Evolutionary conservation across 768 basidiomycete species (phyloP), one percentile per base, ranked within the genome.

Genomic region (Leccinum variicolor): DNA sequence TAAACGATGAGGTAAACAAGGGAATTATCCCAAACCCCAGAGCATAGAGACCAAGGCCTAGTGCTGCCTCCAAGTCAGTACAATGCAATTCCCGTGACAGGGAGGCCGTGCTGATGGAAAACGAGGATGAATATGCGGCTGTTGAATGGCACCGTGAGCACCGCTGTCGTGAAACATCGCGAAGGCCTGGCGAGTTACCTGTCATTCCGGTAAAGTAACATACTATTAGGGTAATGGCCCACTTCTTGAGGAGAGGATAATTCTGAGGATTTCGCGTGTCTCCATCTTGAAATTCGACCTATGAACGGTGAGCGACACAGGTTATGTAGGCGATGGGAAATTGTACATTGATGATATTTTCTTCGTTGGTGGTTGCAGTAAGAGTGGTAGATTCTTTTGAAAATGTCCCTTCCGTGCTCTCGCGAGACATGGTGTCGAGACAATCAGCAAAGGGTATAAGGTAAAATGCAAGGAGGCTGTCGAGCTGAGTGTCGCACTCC

Each of bases 21-120:
- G 87, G 86, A 10, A 83, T 66, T 7, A 87, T 28, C 1, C 79
- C 86, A 56, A 86, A 90, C 0, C 85, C 86, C 3, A 88, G 60
- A 0, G 81, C 74, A 64, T 79, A 89, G 25, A 84, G 71, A 48
- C 77, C 76, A 21, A 83, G 72, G 8, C 81, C 83, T 8, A 81
- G 62, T 0, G 77, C 77, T 1, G 76, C 80, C 56, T 81, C 72
- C 17, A 80, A 70, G 13, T 70, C 47, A 1, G 79, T 78, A 60
- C 77, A 81, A 52, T 79, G 69, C 17, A 79, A 62, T 47, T 77
- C 76, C 6, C 48, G 58, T 10, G 65, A 79, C 84, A 90, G 84
- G 1, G 84, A 82, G 0, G 74, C 62, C 58, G 77, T 75, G 2
- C 86, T 86, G 54, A 84, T 69, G 29, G 78, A 78, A 68, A 82